phyloP scores from a whole-genome alignment of 768 basidiomycete species.

The Macrolepiota dolichaula region DNA sequence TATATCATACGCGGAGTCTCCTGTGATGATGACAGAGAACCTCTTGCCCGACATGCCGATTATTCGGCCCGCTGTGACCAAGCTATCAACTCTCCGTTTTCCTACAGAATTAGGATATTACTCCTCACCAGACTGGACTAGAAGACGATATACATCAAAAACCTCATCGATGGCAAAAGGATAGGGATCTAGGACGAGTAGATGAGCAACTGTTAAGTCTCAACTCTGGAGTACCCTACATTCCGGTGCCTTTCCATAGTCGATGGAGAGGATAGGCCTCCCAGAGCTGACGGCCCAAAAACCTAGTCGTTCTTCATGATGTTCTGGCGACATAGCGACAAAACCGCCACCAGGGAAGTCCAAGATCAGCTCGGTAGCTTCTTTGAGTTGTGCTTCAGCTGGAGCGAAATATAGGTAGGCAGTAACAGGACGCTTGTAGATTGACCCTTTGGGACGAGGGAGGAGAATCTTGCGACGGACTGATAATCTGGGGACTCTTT shows the following conservation, averaged over 20 bases:
- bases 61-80: constrained; percentile 51
- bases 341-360: constrained; percentile 98
- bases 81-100: not conserved
- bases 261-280: constrained; percentile 79
- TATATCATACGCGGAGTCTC: constrained; percentile 91
- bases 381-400: constrained; percentile 57
- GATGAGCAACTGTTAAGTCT: not conserved
- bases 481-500: constrained; percentile 56
- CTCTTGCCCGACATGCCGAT: constrained; percentile 88
- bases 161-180: constrained; percentile 95
- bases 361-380: constrained; percentile 77
- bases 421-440: constrained; percentile 79
- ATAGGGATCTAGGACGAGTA: constrained; percentile 73
- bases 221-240: constrained; percentile 48
- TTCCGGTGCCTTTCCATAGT: constrained; percentile 97
- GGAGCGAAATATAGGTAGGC: constrained; percentile 81
- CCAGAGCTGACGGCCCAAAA: constrained; percentile 81
- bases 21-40: constrained; percentile 76
- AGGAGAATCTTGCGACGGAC: constrained; percentile 77
- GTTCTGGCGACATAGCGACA: constrained; percentile 92
- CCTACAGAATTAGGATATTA: not conserved
- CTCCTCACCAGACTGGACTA: constrained; percentile 64
- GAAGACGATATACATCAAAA: constrained; percentile 82
- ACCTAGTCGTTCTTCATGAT: constrained; percentile 91
- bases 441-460: constrained; percentile 73